Evolutionary conservation across 371 early-diverging fungal genomes (phyloP), one percentile per base, ranked within the genome.

Genomic region (Rhizopus arrhizus): DNA sequence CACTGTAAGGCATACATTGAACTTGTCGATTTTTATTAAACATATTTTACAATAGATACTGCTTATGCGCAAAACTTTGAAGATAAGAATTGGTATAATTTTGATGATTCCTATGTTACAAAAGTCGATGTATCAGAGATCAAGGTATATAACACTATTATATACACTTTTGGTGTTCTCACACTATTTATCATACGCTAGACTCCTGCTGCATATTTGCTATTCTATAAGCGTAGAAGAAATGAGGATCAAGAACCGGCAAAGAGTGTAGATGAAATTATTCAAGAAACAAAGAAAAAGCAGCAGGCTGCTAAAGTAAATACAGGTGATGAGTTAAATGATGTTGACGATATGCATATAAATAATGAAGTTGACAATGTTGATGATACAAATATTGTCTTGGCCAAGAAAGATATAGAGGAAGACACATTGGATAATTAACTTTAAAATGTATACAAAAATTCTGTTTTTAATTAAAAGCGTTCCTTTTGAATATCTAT

Each of bases 91-190:
- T 95, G 97, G 97, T 95, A 90, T 73, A 81, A 91, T 64, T 96
- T 92, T 73, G 91, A 96, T 66, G 96, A 96, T 68, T 86, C 90
- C 3, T 85, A 82, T 47, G 96, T 95, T 7, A 78, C 81, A 28
- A 78, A 80, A 16, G 83, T 90, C 0, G 66, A 74, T 35, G 85
- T 75, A 22, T 60, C 67, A 6, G 72, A 80, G 16, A 81, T 87
- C 34, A 83, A 87, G 82, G 86, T 79, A 69, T 49, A 28, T 36
- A 61, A 36, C 32, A 43, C 32, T 38, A 29, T 22, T 22, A 29
- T 28, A 3, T 57, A n/a, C 41, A 40, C 28, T 52, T 52, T 5
- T 42, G 4, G 41, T 13, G 36, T 47, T 22, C 22, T 22, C 22
- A 22, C 22, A 22, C 2, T 22, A 22, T 22, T 22, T 22, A 22